Percentiles rank a stretch among this genome's conserved stretches.
These are phyloP conservation scores for Russula vinacea DNA, from an alignment of 768 basidiomycete genomes.

Conservation along the genomic window DNA sequence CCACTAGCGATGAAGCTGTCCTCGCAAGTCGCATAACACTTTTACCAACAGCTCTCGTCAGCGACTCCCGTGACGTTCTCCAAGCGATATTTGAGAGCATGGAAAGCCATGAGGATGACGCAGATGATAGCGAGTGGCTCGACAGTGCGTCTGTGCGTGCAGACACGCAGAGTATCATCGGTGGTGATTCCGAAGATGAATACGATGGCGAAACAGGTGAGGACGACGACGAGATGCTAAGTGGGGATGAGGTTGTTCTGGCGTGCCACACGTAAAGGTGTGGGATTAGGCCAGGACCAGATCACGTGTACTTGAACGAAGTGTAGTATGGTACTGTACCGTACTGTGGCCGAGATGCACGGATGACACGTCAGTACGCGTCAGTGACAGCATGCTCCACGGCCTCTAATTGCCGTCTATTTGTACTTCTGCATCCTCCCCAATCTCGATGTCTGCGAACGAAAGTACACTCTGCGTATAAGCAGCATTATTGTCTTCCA, in stretches of 20 bases:
- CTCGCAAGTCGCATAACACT: neutral
- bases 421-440: too few species aligned
- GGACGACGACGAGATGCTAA: constrained; percentile 11
- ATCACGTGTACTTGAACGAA: neutral
- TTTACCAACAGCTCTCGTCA: neutral
- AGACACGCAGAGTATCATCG: constrained; percentile 10
- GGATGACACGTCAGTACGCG: too few species aligned
- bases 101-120: constrained; percentile 2
- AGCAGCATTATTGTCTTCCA: too few species aligned
- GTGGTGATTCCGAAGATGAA: constrained; percentile 6
- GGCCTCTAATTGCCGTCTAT: too few species aligned
- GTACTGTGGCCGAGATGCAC: too few species aligned
- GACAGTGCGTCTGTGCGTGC: constrained; percentile 9
- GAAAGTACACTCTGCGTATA: too few species aligned
- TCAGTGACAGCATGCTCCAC: too few species aligned
- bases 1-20: neutral
- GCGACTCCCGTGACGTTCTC: neutral
- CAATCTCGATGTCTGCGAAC: too few species aligned
- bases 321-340: too few species aligned
- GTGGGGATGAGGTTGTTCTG: constrained; percentile 8
- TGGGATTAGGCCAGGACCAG: neutral
- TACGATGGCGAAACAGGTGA: constrained; percentile 8
- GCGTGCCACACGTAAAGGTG: neutral
- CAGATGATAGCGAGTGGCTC: constrained; percentile 11
- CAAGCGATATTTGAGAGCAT: neutral